A percentile compares a stretch with the other conserved stretches of the same genome.
These are phyloP conservation scores for Henckelia pumila DNA, from an alignment of 257 asterid species.

Conservation along the genomic window DNA sequence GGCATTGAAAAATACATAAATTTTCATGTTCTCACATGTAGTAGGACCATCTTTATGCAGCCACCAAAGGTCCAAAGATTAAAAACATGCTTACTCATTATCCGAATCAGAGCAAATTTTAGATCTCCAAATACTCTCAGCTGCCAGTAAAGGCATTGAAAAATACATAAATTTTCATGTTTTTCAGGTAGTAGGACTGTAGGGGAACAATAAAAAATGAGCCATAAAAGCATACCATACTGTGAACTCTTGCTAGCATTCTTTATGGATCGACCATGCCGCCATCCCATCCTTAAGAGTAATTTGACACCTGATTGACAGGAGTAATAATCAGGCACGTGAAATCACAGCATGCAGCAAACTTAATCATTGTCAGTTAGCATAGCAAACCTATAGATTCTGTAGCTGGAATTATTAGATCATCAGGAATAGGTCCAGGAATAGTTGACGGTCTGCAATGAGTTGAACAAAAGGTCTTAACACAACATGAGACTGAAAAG, in stretches of 20 bases:
- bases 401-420: conserved; percentile 66
- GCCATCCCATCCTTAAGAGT: conserved; percentile 95
- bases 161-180: no score
- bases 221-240: conserved; percentile 47
- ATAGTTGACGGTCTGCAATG: conserved; percentile 73
- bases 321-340: conserved; percentile 22
- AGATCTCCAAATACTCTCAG: no score
- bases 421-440: conserved; percentile 98
- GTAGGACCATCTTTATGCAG: no score
- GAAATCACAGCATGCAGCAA: conserved; percentile 23
- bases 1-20: no score
- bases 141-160: no score
- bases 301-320: conserved; percentile 74
- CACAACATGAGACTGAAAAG: conserved; percentile 14
- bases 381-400: conserved; percentile 80
- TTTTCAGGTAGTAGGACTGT: no score
- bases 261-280: conserved; percentile 82
- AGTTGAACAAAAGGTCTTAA: conserved; percentile 18
- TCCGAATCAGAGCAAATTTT: no score
- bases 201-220: background rate
- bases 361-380: conserved; percentile 16
- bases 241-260: conserved; percentile 52
- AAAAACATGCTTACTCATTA: no score
- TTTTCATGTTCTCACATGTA: no score
- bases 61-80: no score